Evolutionary conservation across 139 green algal species (phyloP).

Genomic region (Bryopsis sp.): DNA sequence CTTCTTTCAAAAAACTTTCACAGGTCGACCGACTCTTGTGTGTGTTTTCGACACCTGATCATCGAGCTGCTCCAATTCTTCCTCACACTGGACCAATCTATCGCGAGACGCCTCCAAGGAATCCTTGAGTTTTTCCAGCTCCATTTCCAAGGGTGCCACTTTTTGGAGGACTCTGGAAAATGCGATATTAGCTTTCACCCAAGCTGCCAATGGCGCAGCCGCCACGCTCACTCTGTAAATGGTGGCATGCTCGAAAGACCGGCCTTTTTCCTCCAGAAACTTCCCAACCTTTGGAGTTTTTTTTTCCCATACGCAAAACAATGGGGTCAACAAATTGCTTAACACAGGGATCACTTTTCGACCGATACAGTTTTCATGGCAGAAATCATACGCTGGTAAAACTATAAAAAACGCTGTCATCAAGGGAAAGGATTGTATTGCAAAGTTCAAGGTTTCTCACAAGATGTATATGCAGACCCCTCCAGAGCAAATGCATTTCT

Average conservation of each 20-base stretch:
- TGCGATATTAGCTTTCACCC: conserved; percentile 55
- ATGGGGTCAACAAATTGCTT: too few species aligned
- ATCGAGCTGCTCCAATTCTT: conserved; percentile 56
- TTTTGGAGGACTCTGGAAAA: conserved; percentile 35
- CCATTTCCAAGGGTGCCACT: conserved; percentile 35
- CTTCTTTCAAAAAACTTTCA: too few species aligned
- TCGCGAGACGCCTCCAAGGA: conserved; percentile 39
- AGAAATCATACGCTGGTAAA: too few species aligned
- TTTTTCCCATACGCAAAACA: too few species aligned
- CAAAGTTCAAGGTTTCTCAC: too few species aligned
- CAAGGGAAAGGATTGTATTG: too few species aligned
- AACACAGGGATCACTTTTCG: too few species aligned
- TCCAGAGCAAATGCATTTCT: too few species aligned
- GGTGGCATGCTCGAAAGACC: conserved; percentile 36
- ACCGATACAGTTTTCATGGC: too few species aligned
- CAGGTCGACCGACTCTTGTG: too few species aligned
- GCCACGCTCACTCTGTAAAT: conserved; percentile 66
- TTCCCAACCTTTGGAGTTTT: conserved; percentile 24
- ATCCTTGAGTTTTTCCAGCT: conserved; percentile 40
- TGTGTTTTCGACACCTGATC: conserved; percentile 32
- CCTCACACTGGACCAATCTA: conserved; percentile 55
- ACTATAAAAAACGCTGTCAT: too few species aligned
- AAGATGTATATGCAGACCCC: too few species aligned
- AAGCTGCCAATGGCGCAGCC: conserved; percentile 65
- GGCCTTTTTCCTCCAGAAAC: conserved; percentile 19